Conservation (phyloP, 305 asterid genomes). For the Nicotiana rustica region DNA sequence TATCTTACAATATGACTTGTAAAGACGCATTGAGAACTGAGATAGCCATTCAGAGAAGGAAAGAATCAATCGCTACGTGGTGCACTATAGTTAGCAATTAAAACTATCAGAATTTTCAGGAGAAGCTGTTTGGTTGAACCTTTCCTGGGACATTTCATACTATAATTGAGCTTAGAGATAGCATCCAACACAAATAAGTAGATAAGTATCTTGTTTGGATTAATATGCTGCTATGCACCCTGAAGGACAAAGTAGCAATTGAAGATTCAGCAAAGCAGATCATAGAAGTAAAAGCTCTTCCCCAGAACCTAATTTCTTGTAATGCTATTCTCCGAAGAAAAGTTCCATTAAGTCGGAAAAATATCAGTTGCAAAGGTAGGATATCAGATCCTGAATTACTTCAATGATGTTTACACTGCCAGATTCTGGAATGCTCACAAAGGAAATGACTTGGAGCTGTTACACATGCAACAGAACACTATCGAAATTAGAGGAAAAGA, state of each 20-base stretch:
- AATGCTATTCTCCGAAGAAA: conserved; percentile 2
- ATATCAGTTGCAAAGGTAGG: not conserved
- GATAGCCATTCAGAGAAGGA: conserved; percentile 7
- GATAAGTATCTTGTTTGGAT: conserved; percentile 19
- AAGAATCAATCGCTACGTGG: conserved; percentile 4
- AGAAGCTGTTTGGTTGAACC: conserved; percentile 9
- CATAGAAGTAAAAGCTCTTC: conserved; percentile 16
- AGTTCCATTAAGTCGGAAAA: not conserved
- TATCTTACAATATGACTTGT: conserved; percentile 10
- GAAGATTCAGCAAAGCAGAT: conserved; percentile 17
- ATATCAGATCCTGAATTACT: conserved; percentile 22
- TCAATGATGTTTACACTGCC: conserved; percentile 17
- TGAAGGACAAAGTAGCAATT: conserved; percentile 28
- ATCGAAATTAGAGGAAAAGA: conserved; percentile 12
- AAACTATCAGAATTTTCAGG: conserved; percentile 4
- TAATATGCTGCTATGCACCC: not conserved
- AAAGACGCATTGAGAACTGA: conserved; percentile 23
- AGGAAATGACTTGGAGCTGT: conserved; percentile 14
- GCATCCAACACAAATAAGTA: conserved; percentile 28
- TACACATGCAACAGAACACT: conserved; percentile 10
- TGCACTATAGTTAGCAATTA: not conserved
- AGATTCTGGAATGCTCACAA: conserved; percentile 22
- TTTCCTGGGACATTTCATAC: not conserved
- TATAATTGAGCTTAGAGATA: conserved; percentile 23
- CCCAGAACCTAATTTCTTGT: not conserved